phyloP scores from a whole-genome alignment of 2,329 filamentous ascomycete genomes.

The Fusarium sp. region DNA sequence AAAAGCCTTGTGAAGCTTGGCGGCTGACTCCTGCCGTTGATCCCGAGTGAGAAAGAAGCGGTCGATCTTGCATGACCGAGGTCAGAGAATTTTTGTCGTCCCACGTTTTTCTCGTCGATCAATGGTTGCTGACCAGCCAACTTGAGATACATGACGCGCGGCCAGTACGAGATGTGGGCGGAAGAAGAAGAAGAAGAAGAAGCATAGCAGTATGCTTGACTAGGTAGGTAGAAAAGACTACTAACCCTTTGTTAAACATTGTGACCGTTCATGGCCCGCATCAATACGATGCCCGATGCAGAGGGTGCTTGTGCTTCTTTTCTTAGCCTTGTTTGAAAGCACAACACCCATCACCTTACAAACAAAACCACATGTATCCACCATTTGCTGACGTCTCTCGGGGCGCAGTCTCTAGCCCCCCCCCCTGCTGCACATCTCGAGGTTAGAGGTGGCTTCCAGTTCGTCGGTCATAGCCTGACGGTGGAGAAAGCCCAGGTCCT shows the following conservation, averaged over 20 bases:
- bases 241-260: background rate
- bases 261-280: background rate
- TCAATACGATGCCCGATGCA: background rate
- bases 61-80: slow-evolving; percentile 3
- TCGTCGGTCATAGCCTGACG: background rate
- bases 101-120: slow-evolving; percentile 15
- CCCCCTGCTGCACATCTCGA: background rate
- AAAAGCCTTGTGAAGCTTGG: slow-evolving; percentile 1
- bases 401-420: slow-evolving; percentile 32
- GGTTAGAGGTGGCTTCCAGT: background rate
- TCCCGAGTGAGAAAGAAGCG: background rate
- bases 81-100: background rate
- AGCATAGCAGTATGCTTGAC: background rate
- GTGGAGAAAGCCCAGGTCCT: background rate
- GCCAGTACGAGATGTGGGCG: background rate
- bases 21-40: background rate
- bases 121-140: slow-evolving; percentile 14
- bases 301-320: background rate
- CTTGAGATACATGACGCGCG: background rate
- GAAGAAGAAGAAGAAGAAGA: background rate
- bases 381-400: slow-evolving; percentile 43
- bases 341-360: background rate
- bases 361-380: slow-evolving; percentile 11
- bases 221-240: no score
- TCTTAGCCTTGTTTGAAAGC: slow-evolving; percentile 29